Evolutionary conservation across 2,329 filamentous ascomycete genomes (phyloP).

Genomic region (Chaetomium strumarium): DNA sequence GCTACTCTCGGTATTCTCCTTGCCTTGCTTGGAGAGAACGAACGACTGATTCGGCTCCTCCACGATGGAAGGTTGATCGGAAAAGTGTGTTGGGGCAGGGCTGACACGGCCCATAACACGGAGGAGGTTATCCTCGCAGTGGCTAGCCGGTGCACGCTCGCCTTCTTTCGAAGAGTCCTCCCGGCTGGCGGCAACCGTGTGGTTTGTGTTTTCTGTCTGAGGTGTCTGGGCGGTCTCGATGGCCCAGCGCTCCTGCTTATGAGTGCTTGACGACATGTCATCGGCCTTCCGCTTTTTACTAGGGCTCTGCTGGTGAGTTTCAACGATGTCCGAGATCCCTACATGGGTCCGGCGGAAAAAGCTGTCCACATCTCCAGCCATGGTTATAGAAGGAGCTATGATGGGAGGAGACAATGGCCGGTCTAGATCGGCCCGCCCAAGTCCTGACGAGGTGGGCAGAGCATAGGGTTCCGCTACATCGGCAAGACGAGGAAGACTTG

Average conservation of each 20-base stretch:
- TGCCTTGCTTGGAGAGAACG: no score
- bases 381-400: not conserved
- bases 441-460: no score
- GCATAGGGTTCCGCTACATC: no score
- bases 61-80: no score
- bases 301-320: conserved; percentile 3
- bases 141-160: no score
- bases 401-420: not conserved
- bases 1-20: no score
- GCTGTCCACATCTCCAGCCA: not conserved
- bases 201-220: not conserved
- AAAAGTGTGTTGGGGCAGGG: no score
- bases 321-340: conserved; percentile 22
- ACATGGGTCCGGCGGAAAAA: conserved; percentile 15
- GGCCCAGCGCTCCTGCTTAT: conserved; percentile 20
- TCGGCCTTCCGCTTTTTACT: conserved; percentile 30
- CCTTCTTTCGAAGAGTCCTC: not conserved
- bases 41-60: no score
- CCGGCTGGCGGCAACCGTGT: not conserved
- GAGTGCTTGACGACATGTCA: conserved; percentile 25
- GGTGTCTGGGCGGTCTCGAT: not conserved
- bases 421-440: no score
- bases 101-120: no score
- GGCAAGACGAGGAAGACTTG: no score
- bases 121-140: no score